Percentiles rank a stretch among this genome's conserved stretches.
Evolutionary conservation across 345 rosid species (phyloP).

Genomic region (Streptanthus diversifolius): DNA sequence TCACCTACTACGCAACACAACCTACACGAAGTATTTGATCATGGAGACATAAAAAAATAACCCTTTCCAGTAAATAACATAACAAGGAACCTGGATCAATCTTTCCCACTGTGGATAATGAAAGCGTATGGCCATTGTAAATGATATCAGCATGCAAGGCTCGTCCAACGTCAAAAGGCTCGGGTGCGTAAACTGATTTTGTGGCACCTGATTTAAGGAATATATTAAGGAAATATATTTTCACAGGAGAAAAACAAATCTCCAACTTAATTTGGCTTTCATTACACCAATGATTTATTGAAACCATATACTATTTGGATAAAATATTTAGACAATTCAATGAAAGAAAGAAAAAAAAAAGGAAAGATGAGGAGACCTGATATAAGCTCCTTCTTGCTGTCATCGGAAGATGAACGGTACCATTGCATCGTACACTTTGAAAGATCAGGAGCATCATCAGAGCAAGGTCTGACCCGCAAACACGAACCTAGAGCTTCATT

Average conservation of each 20-base stretch:
- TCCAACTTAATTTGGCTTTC: neutral
- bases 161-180: slow-evolving; percentile 87
- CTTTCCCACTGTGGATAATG: slow-evolving; percentile 61
- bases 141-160: slow-evolving; percentile 64
- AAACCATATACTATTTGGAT: neutral
- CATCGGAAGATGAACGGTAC: slow-evolving; percentile 74
- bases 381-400: slow-evolving; percentile 72
- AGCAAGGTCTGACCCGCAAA: slow-evolving; percentile 64
- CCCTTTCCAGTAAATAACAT: slow-evolving; percentile 6
- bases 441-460: slow-evolving; percentile 63
- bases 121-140: slow-evolving; percentile 46
- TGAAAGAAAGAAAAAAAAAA: neutral
- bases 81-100: slow-evolving; percentile 72
- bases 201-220: slow-evolving; percentile 65
- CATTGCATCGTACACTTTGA: slow-evolving; percentile 74
- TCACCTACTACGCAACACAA: neutral
- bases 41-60: slow-evolving; percentile 10
- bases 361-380: slow-evolving; percentile 52
- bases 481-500: slow-evolving; percentile 80
- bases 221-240: slow-evolving; percentile 8
- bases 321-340: neutral
- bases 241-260: neutral
- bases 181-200: slow-evolving; percentile 88
- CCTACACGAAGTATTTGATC: neutral
- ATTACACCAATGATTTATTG: neutral